A percentile compares a stretch with the other conserved stretches of the same genome.
Conservation (phyloP, 257 asterid genomes). For the Scutellaria barbata region DNA sequence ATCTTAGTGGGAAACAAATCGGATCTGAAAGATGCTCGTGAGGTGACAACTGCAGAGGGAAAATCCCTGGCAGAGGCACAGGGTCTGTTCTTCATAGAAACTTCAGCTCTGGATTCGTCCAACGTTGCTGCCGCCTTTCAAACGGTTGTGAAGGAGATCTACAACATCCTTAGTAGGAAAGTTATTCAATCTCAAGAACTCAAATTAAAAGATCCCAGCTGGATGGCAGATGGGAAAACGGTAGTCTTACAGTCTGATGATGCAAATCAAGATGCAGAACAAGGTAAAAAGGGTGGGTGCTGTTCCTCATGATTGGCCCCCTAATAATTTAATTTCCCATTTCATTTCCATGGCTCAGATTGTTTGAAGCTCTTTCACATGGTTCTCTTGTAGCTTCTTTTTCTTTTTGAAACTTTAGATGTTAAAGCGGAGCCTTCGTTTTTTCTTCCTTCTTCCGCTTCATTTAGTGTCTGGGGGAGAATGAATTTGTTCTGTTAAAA, state of each 20-base stretch:
- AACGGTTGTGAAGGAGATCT: slow-evolving; percentile 85
- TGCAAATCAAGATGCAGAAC: slow-evolving; percentile 48
- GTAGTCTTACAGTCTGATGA: slow-evolving; percentile 77
- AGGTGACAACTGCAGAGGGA: slow-evolving; percentile 87
- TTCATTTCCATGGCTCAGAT: background rate
- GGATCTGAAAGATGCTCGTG: slow-evolving; percentile 88
- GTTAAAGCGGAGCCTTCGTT: slow-evolving; percentile 23
- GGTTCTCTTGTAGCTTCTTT: slow-evolving; percentile 34
- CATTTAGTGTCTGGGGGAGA: slow-evolving; percentile 33
- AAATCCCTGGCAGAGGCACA: slow-evolving; percentile 83
- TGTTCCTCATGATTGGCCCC: slow-evolving; percentile 58
- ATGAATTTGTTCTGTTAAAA: slow-evolving; percentile 31
- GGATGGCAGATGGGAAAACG: slow-evolving; percentile 66
- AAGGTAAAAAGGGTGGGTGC: slow-evolving; percentile 58
- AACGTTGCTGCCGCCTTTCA: slow-evolving; percentile 78
- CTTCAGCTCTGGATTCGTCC: slow-evolving; percentile 93
- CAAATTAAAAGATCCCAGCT: slow-evolving; percentile 57
- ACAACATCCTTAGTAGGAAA: slow-evolving; percentile 79
- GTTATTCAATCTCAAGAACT: slow-evolving; percentile 96
- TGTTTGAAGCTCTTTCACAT: slow-evolving; percentile 29
- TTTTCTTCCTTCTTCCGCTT: background rate
- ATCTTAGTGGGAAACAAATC: slow-evolving; percentile 93
- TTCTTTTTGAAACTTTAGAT: background rate
- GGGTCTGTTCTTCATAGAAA: slow-evolving; percentile 86
- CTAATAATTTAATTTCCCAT: slow-evolving; percentile 10